Evolutionary conservation across 2,329 filamentous ascomycete genomes (phyloP).

Genomic region (Stachybotrys chlorohalonatus): DNA sequence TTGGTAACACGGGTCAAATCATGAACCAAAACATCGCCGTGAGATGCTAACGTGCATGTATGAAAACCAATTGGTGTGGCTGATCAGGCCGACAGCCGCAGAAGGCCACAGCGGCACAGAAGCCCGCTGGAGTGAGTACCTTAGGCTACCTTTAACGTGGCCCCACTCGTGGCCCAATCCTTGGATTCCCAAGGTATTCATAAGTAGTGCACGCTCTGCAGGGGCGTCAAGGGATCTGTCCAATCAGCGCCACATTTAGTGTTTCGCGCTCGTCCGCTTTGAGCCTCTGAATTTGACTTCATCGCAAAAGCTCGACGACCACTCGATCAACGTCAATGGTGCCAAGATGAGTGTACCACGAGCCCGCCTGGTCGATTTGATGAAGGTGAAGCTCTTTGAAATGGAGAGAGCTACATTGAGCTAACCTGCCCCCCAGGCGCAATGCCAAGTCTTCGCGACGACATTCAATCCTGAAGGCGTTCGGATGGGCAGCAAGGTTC

Average conservation of each 20-base stretch:
- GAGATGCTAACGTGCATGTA: too few species aligned
- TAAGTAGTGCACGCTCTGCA: too few species aligned
- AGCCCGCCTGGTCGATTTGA: slow-evolving; percentile 57
- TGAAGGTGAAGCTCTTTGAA: slow-evolving; percentile 52
- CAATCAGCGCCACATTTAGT: background rate
- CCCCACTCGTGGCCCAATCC: too few species aligned
- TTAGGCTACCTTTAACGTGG: too few species aligned
- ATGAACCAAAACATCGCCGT: too few species aligned
- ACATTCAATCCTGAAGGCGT: slow-evolving; percentile 79
- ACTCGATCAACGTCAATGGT: slow-evolving; percentile 13
- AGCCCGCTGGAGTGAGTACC: too few species aligned
- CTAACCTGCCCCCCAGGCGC: slow-evolving; percentile 47
- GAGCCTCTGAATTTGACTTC: slow-evolving; percentile 15
- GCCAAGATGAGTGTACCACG: slow-evolving; percentile 54
- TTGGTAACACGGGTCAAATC: too few species aligned
- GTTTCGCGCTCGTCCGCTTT: slow-evolving; percentile 5
- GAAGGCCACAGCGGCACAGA: too few species aligned
- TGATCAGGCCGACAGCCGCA: too few species aligned
- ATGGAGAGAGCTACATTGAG: background rate
- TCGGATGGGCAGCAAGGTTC: slow-evolving; percentile 83
- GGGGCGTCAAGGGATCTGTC: background rate
- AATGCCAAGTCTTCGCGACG: slow-evolving; percentile 86
- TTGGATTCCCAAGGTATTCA: too few species aligned
- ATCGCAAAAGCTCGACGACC: background rate
- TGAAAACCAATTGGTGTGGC: too few species aligned